These are phyloP conservation scores for Sporothrix pseudoabietina DNA, from an alignment of 2,329 filamentous ascomycete species.

Conservation along the genomic window DNA sequence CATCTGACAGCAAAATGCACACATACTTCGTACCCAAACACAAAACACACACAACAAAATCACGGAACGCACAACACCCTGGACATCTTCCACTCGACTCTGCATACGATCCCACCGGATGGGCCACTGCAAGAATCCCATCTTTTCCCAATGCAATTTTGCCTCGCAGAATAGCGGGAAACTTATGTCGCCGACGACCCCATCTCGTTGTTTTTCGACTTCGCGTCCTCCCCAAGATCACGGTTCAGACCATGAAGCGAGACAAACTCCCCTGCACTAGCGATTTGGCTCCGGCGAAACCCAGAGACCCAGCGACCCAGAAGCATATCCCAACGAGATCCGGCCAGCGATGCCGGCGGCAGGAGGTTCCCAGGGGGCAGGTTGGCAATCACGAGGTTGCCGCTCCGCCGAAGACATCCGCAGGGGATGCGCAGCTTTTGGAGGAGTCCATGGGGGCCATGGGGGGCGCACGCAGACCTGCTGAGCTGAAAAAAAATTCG, in stretches of 20 bases:
- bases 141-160: conserved; percentile 11
- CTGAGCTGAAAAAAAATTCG: not conserved
- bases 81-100: conserved; percentile 3
- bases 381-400: conserved; percentile 6
- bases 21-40: not conserved
- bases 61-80: not conserved
- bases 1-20: not conserved
- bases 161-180: conserved; percentile 1
- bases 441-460: not conserved
- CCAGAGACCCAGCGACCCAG: not conserved
- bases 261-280: not conserved
- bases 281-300: not conserved
- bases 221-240: conserved; percentile 5
- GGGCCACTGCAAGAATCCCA: conserved; percentile 8
- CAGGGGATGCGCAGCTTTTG: conserved; percentile 12
- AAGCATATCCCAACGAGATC: not conserved
- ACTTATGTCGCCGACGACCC: not conserved
- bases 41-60: not conserved
- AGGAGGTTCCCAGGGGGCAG: not conserved
- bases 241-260: conserved; percentile 14
- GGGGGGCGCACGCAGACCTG: not conserved
- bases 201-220: not conserved
- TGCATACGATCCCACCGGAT: not conserved
- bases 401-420: conserved; percentile 14
- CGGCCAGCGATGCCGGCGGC: conserved; percentile 1